Evolutionary conservation across 495 filamentous ascomycete genomes (phyloP), one percentile per base, ranked within the genome.

Genomic region (Elasticomyces elasticus): DNA sequence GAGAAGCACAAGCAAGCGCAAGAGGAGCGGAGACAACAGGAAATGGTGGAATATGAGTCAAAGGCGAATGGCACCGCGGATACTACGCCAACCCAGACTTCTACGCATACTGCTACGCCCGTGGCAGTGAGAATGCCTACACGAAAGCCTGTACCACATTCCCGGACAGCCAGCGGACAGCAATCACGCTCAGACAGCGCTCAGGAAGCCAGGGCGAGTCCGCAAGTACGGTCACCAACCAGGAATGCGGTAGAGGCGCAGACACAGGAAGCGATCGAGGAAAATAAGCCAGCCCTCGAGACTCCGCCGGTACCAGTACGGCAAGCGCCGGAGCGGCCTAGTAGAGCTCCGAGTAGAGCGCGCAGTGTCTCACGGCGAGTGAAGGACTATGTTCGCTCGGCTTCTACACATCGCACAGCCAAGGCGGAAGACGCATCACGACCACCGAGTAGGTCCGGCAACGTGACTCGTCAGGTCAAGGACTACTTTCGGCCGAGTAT

Each of bases 401-500:
- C 9, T 5, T 55, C 56, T n/a, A 7, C 46, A 11, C 57, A 61
- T 22, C 24, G 35, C 45, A 42, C 45, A 49, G 17, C 28, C 15
- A 40, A 45, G 30, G 5, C 44, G 3, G 45, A 28, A 31, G 35
- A 52, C 24, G 53, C 7, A 22, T 49, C 48, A 40, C 57, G 53
- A 23, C 49, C 50, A 6, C 58, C 58, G 10, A 64, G 59, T 44
- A 64, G 53, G 6, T 3, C 62, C 22, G 43, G 50, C 24, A 67
- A 62, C 44, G 66, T 66, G 42, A 54, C 42, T 26, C 45, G 59
- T 0, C 55, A 62, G 5, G 49, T 68, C 11, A 56, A 56, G 31
- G 64, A 64, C 20, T 70, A 68, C 61, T 57, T 70, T 27, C 62
- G 62, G 24, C 63, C 66, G 11, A 56, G 60, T 17, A 42, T 41